Percentiles rank a stretch among this genome's conserved stretches.
Conservation (phyloP, 2,329 filamentous ascomycete genomes). For the Alternaria alternata region DNA sequence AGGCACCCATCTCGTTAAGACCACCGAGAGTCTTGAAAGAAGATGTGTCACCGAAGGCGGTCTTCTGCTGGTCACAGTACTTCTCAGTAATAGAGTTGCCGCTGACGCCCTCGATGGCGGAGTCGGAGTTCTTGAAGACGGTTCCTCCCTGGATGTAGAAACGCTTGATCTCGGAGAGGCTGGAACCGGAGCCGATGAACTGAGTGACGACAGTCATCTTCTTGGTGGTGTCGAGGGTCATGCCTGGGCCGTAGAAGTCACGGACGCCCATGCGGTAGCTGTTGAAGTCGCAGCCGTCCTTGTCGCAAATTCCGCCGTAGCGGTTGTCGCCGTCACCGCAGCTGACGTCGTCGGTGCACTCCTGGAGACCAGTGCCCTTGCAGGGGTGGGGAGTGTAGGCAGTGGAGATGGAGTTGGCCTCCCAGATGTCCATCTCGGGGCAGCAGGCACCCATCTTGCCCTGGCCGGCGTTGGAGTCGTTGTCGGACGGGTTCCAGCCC, state of each 20-base stretch:
- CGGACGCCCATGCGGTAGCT: constrained; percentile 70
- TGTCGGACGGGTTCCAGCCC: constrained; percentile 60
- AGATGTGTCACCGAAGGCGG: constrained; percentile 62
- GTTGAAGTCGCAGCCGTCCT: constrained; percentile 71
- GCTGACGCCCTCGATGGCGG: constrained; percentile 56
- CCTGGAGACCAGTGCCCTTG: constrained; percentile 57
- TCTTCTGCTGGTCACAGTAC: constrained; percentile 67
- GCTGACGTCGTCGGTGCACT: constrained; percentile 59
- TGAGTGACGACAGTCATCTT: constrained; percentile 62
- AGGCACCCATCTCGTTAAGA: constrained; percentile 62
- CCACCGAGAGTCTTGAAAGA: constrained; percentile 65
- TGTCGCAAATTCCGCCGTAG: constrained; percentile 71
- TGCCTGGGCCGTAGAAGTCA: constrained; percentile 68
- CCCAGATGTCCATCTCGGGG: constrained; percentile 74
- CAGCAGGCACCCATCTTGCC: constrained; percentile 69
- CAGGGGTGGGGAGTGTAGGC: constrained; percentile 74
- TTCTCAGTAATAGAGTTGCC: constrained; percentile 64
- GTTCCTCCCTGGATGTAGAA: constrained; percentile 61
- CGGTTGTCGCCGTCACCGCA: constrained; percentile 58
- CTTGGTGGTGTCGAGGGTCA: constrained; percentile 54
- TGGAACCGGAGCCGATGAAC: constrained; percentile 56
- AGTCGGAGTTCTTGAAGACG: constrained; percentile 56
- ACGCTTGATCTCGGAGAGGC: constrained; percentile 57
- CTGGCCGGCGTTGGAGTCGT: constrained; percentile 63
- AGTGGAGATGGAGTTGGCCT: constrained; percentile 71